Conservation (phyloP, 1,284 basidiomycete species). For the Cutaneotrichosporon cutaneum region DNA sequence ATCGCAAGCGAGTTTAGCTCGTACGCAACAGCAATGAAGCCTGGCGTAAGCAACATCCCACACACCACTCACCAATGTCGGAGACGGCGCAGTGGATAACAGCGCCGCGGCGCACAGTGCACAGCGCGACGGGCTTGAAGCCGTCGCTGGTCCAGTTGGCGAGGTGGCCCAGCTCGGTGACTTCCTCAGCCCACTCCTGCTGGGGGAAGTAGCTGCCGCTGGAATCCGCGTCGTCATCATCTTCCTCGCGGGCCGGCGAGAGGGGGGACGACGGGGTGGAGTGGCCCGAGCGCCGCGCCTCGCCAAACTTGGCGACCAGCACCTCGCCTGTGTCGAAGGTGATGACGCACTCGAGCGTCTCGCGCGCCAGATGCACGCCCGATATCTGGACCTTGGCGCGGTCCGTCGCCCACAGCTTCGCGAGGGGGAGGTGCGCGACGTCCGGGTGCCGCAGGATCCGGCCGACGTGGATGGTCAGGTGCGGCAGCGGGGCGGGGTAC, state of each 20-base stretch:
- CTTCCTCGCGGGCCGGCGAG: not conserved
- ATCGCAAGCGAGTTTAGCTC: slow-evolving; percentile 62
- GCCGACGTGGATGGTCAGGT: slow-evolving; percentile 63
- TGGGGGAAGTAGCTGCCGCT: slow-evolving; percentile 35
- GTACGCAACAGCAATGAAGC: slow-evolving; percentile 72
- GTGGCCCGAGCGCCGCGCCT: slow-evolving; percentile 31
- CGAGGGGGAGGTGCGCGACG: slow-evolving; percentile 43
- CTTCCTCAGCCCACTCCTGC: slow-evolving; percentile 36
- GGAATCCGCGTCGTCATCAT: slow-evolving; percentile 35
- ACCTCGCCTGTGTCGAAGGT: slow-evolving; percentile 66
- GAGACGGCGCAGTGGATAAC: slow-evolving; percentile 63
- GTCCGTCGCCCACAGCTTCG: slow-evolving; percentile 48
- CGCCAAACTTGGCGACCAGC: slow-evolving; percentile 61
- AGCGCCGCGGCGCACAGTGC: slow-evolving; percentile 59
- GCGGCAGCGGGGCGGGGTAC: slow-evolving; percentile 62
- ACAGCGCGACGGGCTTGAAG: slow-evolving; percentile 64
- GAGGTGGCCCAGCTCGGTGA: slow-evolving; percentile 45
- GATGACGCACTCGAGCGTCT: slow-evolving; percentile 67
- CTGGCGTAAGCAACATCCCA: slow-evolving; percentile 50
- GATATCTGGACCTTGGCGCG: slow-evolving; percentile 54
- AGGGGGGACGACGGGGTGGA: slow-evolving; percentile 11
- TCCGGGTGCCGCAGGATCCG: slow-evolving; percentile 54
- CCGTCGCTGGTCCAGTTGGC: slow-evolving; percentile 56
- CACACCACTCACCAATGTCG: slow-evolving; percentile 61
- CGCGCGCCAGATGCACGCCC: slow-evolving; percentile 62